phyloP scores from a whole-genome alignment of 2,329 filamentous ascomycete genomes.

The Monilinia fructicola region DNA sequence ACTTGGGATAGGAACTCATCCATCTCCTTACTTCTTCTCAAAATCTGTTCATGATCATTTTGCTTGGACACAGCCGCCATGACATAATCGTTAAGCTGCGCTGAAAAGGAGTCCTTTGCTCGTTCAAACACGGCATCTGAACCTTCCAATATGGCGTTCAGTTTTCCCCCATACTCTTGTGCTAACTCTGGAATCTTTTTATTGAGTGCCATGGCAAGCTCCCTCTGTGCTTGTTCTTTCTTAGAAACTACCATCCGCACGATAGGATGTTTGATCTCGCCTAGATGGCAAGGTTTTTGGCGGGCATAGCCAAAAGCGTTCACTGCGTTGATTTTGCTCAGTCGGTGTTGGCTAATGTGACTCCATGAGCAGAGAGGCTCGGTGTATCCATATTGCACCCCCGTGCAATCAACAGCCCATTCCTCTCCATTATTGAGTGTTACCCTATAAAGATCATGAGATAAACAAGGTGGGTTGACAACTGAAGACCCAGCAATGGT shows the following conservation, averaged over 20 bases:
- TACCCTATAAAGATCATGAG: not conserved
- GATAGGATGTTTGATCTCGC: not conserved
- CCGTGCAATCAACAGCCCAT: not conserved
- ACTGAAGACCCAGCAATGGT: not conserved
- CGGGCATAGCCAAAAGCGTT: not conserved
- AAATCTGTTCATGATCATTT: not conserved
- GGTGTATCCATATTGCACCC: not conserved
- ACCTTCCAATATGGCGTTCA: not conserved
- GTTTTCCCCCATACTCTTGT: not conserved
- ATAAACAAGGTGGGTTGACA: not conserved
- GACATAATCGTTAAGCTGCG: not conserved
- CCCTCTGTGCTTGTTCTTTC: no score
- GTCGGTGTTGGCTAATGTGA: not conserved
- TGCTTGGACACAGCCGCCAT: not conserved
- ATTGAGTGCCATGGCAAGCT: not conserved
- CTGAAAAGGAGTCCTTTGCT: not conserved
- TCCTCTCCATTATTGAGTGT: constrained; percentile 1
- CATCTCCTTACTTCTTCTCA: not conserved
- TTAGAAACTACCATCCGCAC: not conserved
- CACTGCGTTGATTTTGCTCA: not conserved
- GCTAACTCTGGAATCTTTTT: constrained; percentile 1
- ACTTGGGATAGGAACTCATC: not conserved
- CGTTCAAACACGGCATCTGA: not conserved
- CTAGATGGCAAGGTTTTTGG: not conserved
- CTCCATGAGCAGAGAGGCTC: not conserved